Evolutionary conservation across 257 asterid genomes (phyloP).

Genomic region (Solanum ossicruentum): DNA sequence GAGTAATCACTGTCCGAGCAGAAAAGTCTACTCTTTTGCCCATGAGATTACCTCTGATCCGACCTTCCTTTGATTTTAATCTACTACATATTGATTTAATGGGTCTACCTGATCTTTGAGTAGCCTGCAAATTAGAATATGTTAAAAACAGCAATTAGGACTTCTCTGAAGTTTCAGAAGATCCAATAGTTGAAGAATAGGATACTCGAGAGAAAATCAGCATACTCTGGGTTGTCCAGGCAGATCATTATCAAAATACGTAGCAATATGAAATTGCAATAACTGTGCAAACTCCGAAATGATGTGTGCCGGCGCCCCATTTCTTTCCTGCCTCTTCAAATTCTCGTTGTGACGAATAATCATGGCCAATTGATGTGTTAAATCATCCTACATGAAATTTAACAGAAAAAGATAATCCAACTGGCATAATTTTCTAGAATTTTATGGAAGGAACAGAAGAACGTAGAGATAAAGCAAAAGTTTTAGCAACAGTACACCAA

Average conservation of each 20-base stretch:
- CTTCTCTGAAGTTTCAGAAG: not conserved
- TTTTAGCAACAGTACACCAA: not conserved
- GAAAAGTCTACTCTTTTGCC: slow-evolving; percentile 98
- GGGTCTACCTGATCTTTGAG: slow-evolving; percentile 97
- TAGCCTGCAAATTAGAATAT: slow-evolving; percentile 46
- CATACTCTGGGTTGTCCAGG: slow-evolving; percentile 98
- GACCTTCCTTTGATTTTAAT: slow-evolving; percentile 97
- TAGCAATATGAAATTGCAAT: slow-evolving; percentile 94
- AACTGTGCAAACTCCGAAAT: slow-evolving; percentile 96
- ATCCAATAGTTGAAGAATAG: not conserved
- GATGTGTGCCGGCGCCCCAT: slow-evolving; percentile 98
- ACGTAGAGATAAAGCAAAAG: not conserved
- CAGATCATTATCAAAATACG: slow-evolving; percentile 95
- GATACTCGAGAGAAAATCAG: not conserved
- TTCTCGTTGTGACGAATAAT: slow-evolving; percentile 92
- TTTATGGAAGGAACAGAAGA: not conserved
- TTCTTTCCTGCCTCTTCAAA: slow-evolving; percentile 89
- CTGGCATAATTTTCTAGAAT: not conserved
- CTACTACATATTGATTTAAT: slow-evolving; percentile 96
- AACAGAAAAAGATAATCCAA: not conserved
- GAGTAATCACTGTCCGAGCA: slow-evolving; percentile 98
- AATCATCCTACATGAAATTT: slow-evolving; percentile 71
- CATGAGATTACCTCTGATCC: slow-evolving; percentile 97
- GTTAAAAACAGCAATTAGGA: not conserved
- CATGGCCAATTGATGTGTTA: slow-evolving; percentile 99